These are phyloP conservation scores for Coemansia sp. DNA, from an alignment of 192 early-diverging fungal species.

Conservation along the genomic window DNA sequence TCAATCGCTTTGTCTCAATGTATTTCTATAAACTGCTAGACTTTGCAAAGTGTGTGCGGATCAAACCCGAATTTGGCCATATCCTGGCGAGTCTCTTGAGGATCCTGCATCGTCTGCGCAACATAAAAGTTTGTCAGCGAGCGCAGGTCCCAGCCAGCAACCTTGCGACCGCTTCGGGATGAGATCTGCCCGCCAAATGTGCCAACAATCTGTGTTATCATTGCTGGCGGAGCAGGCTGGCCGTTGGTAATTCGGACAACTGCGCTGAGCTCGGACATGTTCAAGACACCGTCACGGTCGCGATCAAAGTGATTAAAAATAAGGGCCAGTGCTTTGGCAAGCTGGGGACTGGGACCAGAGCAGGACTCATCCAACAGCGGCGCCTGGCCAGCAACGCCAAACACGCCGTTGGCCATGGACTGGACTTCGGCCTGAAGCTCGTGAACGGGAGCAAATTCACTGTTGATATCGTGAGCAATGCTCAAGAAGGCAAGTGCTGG, in stretches of 20 bases:
- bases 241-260: constrained; percentile 46
- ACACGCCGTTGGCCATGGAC: constrained; percentile 23
- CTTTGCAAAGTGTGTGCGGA: constrained; percentile 28
- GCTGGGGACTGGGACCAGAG: constrained; percentile 36
- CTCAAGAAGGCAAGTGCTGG: constrained; percentile 32
- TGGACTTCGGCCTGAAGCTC: constrained; percentile 41
- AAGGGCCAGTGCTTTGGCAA: constrained; percentile 34
- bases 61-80: constrained; percentile 51
- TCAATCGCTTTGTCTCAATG: neutral
- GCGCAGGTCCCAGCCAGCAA: constrained; percentile 30
- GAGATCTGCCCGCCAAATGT: constrained; percentile 41
- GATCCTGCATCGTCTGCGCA: constrained; percentile 48
- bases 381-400: constrained; percentile 27
- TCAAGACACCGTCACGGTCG: constrained; percentile 52
- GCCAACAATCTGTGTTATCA: constrained; percentile 35
- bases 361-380: constrained; percentile 39
- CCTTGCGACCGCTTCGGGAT: constrained; percentile 20
- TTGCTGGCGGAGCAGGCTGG: constrained; percentile 20
- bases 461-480: constrained; percentile 35
- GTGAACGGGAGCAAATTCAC: constrained; percentile 28
- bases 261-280: constrained; percentile 25
- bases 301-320: constrained; percentile 45
- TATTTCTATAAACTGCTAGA: neutral
- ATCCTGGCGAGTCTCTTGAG: constrained; percentile 47
- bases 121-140: constrained; percentile 45